A percentile compares a stretch with the other conserved stretches of the same genome.
phyloP scores from a whole-genome alignment of 2,329 filamentous ascomycete species.

The Epichloe elymi region DNA sequence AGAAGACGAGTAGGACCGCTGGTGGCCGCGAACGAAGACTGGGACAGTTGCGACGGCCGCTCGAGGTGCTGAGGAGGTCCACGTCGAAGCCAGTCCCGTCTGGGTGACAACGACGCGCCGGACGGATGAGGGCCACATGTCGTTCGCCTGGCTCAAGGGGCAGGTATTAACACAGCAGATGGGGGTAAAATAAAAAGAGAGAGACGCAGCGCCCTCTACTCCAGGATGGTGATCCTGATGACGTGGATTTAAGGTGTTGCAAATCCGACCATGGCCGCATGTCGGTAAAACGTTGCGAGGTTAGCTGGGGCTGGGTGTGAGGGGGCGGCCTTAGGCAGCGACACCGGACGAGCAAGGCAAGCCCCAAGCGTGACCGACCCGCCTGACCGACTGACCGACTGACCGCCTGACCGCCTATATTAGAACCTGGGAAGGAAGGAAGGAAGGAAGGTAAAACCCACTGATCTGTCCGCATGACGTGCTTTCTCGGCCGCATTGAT shows the following conservation, averaged over 20 bases:
- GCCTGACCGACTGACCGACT: not conserved
- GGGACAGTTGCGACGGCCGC: conserved; percentile 21
- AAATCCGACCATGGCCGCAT: conserved; percentile 24
- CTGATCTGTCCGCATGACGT: conserved; percentile 1
- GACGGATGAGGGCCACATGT: conserved; percentile 43
- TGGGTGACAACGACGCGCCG: conserved; percentile 39
- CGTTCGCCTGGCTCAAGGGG: conserved; percentile 15
- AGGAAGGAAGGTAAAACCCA: not conserved
- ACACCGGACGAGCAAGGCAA: conserved; percentile 10
- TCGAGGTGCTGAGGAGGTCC: conserved; percentile 29
- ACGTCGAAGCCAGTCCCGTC: conserved; percentile 27
- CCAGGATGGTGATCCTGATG: conserved; percentile 19
- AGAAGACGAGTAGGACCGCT: conserved; percentile 46
- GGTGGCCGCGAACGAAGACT: conserved; percentile 29
- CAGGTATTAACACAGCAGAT: conserved; percentile 1
- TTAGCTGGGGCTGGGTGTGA: not conserved
- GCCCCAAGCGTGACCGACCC: not conserved
- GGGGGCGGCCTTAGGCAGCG: conserved; percentile 23
- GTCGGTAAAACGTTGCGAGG: conserved; percentile 8
- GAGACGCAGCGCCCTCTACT: conserved; percentile 8
- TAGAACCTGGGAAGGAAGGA: not conserved
- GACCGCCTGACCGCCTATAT: no score
- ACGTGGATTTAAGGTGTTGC: conserved; percentile 16
- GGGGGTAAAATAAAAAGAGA: conserved; percentile 7
- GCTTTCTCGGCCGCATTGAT: not conserved